phyloP scores from a whole-genome alignment of 768 basidiomycete species.

The Russula ochroleuca region DNA sequence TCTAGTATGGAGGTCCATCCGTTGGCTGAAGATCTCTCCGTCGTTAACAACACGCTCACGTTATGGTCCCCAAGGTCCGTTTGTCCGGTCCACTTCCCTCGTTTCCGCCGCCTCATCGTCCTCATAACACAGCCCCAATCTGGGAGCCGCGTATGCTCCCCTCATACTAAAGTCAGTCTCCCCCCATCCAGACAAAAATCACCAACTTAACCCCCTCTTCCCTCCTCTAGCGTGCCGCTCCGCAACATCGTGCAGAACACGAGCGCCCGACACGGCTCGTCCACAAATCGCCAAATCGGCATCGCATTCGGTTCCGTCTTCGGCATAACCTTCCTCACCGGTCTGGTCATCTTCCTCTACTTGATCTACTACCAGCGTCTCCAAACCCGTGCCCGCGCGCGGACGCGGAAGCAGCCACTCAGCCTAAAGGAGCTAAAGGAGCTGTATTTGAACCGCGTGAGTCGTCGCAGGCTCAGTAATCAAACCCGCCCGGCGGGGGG shows the following conservation, averaged over 20 bases:
- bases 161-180: constrained; percentile 16
- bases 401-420: neutral
- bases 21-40: neutral
- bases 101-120: neutral
- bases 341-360: neutral
- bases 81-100: neutral
- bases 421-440: too few relatives aligned
- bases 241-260: neutral
- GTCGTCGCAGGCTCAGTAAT: neutral
- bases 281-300: constrained; percentile 1
- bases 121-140: constrained; percentile 13
- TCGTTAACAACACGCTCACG: neutral
- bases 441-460: neutral
- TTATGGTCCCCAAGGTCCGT: constrained; percentile 7
- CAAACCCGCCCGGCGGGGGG: too few relatives aligned
- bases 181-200: neutral
- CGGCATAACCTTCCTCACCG: neutral
- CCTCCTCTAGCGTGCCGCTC: neutral
- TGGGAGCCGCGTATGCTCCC: constrained; percentile 21
- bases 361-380: neutral
- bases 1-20: neutral
- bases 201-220: neutral
- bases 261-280: neutral
- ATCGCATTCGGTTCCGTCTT: constrained; percentile 9
- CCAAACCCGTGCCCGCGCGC: neutral